Conservation (phyloP, 2,329 filamentous ascomycete genomes). For the Aureobasidium sp. region DNA sequence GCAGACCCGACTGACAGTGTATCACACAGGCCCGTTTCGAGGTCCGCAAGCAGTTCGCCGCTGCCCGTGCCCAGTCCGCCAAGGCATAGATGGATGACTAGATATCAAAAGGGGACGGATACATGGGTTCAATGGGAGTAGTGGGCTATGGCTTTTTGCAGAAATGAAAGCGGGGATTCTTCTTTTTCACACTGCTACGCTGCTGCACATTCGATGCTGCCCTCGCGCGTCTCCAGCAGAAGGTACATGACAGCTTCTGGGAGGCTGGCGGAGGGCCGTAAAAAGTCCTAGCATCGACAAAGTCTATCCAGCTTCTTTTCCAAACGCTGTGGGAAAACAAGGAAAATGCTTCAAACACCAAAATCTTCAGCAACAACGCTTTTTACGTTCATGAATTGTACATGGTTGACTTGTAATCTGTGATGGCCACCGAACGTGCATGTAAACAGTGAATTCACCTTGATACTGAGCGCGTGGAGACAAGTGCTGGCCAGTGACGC, state of each 20-base stretch:
- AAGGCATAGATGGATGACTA: conserved; percentile 40
- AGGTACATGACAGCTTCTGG: conserved; percentile 5
- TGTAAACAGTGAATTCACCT: conserved; percentile 4
- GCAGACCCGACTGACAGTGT: conserved; percentile 1
- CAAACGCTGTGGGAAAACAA: conserved; percentile 11
- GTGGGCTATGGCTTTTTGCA: conserved; percentile 13
- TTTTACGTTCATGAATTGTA: conserved; percentile 11
- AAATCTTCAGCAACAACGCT: conserved; percentile 13
- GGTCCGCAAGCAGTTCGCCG: conserved; percentile 91
- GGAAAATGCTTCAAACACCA: conserved; percentile 13
- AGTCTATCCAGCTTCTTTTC: conserved; percentile 8
- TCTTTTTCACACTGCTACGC: conserved; percentile 9
- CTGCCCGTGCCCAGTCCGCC: conserved; percentile 70
- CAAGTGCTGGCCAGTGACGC: conserved; percentile 3
- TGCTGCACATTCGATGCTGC: conserved; percentile 3
- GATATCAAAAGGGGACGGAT: conserved; percentile 7
- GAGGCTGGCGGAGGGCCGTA: conserved; percentile 6
- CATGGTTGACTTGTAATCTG: conserved; percentile 5
- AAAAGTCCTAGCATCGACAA: conserved; percentile 14
- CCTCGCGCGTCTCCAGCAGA: conserved; percentile 8
- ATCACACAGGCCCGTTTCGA: conserved; percentile 68
- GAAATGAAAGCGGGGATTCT: conserved; percentile 13
- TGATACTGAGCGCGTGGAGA: background rate
- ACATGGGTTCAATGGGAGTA: conserved; percentile 12
- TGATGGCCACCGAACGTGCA: background rate